Evolutionary conservation across 257 asterid genomes (phyloP), one percentile per base, ranked within the genome.

Genomic region (Eucommia ulmoides): DNA sequence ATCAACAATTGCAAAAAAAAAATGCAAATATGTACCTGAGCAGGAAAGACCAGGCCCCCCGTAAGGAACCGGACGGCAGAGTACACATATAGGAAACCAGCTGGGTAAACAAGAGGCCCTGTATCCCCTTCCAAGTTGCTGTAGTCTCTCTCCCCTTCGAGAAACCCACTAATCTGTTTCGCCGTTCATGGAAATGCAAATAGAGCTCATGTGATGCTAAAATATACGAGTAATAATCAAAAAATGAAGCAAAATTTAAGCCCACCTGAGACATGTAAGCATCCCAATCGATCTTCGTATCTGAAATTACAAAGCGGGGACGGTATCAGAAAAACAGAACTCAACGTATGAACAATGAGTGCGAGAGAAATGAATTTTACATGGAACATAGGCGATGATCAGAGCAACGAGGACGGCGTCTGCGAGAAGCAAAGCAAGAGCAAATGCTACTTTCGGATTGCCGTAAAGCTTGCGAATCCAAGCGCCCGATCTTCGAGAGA

Each of bases 271-370:
- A 88, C 97, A 88, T 88, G 63, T 88, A 84, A 19, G 97, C 97
- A 63, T 88, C 97, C 95, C 97, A 88, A 76, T 84, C 97, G 50
- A 88, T 88, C 83, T 88, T 88, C 16, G 97, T 88, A 61, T 88
- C 97, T 88, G 85, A 46, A 60, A 80, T 33, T 23, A 15, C 29
- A 8, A 46, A 55, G 59, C 6, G 50, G 46, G 11, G 35, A 29
- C 23, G 65, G n/a, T 18, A 38, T 35, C 25, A 19, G 33, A 11
- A 16, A 26, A n/a, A 19, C 41, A 21, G 11, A 45, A 19, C 10
- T 49, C 7, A 18, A 11, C 38, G 19, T 35, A 33, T 11, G 4
- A 41, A 62, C 1, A 24, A 20, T 55, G 2, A 42, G 22, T 19
- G 20, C 20, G 9, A 8, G 65, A 22, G 33, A 33, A 22, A 23